These are phyloP conservation scores for Populus euphratica DNA, from an alignment of 345 rosid species.

Conservation along the genomic window DNA sequence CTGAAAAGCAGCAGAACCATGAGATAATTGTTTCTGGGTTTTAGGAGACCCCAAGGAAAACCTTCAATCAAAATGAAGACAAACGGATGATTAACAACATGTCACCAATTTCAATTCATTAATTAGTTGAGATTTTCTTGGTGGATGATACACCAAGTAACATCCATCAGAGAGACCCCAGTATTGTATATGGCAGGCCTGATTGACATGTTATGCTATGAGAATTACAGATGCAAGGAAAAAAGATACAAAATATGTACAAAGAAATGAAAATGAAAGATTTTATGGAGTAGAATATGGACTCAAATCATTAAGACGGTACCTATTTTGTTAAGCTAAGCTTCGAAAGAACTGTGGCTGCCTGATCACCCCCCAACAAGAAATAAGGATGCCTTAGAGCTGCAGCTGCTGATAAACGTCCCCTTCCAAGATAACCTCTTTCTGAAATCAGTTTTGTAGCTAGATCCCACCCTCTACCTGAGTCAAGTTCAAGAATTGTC, in stretches of 20 bases:
- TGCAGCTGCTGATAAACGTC: conserved; percentile 90
- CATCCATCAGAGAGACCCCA: background rate
- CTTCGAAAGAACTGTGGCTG: conserved; percentile 82
- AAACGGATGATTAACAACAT: background rate
- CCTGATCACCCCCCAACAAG: conserved; percentile 86
- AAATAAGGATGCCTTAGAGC: conserved; percentile 93
- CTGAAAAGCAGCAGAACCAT: background rate
- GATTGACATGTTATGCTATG: background rate
- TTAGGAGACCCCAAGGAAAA: background rate
- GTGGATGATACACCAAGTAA: background rate
- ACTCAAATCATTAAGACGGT: conserved; percentile 17
- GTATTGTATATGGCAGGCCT: background rate
- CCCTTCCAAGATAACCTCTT: conserved; percentile 69
- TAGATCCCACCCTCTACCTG: conserved; percentile 95
- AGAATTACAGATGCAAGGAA: background rate
- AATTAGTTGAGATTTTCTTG: background rate
- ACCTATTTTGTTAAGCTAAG: conserved; percentile 56
- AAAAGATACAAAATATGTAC: too few relatives aligned
- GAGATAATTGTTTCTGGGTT: background rate
- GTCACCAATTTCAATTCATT: background rate
- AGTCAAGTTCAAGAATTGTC: conserved; percentile 76
- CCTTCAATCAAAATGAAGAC: background rate
- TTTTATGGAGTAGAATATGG: background rate
- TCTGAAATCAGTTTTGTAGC: conserved; percentile 79
- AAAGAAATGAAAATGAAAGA: background rate